These are phyloP conservation scores for Rhytidiadelphus loreus DNA, from an alignment of 225 moss, liverwort and hornwort genomes.

Conservation along the genomic window DNA sequence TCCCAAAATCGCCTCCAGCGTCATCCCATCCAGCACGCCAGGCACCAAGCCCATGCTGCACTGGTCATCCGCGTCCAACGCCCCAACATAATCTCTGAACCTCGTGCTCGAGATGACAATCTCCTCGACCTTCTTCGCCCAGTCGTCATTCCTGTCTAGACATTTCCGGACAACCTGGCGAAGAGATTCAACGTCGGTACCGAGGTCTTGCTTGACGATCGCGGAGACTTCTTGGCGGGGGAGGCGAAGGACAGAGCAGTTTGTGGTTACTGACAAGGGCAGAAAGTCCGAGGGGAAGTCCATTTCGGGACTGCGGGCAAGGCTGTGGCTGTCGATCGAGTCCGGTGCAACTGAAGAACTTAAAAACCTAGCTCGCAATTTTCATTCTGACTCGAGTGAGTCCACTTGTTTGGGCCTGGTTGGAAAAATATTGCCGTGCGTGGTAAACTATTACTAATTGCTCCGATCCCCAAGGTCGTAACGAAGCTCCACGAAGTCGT, in stretches of 20 bases:
- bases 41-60: not conserved
- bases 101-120: not conserved
- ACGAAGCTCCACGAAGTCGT: too few relatives aligned
- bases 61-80: not conserved
- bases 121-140: not conserved
- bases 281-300: not conserved
- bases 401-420: too few relatives aligned
- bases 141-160: not conserved
- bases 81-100: not conserved
- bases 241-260: not conserved
- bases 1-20: too few relatives aligned
- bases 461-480: too few relatives aligned
- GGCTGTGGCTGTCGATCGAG: too few relatives aligned
- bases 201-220: not conserved
- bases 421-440: too few relatives aligned
- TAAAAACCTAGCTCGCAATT: too few relatives aligned
- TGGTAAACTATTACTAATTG: too few relatives aligned
- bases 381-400: too few relatives aligned
- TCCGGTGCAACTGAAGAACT: too few relatives aligned
- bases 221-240: not conserved
- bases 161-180: not conserved
- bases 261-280: not conserved
- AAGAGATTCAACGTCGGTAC: not conserved
- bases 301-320: too few relatives aligned
- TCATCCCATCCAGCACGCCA: not conserved